Percentiles rank a stretch among this genome's conserved stretches.
phyloP scores from a whole-genome alignment of 1,284 basidiomycete genomes.

The Leccinum subrobustum region DNA sequence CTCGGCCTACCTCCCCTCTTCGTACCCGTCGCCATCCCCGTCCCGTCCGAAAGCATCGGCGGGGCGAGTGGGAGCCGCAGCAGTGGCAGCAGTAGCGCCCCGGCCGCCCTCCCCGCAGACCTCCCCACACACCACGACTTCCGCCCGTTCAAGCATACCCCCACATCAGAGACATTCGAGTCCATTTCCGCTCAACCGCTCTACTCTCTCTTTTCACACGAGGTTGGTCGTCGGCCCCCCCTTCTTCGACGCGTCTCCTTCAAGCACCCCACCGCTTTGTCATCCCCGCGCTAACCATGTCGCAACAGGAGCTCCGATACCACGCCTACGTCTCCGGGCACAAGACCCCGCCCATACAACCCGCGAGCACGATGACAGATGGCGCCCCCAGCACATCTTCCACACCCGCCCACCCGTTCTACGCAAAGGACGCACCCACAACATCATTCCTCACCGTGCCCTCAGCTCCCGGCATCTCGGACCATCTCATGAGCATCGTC shows the following conservation, averaged over 20 bases:
- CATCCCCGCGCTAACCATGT: constrained; percentile 10
- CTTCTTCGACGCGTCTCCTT: neutral
- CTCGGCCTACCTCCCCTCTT: constrained; percentile 40
- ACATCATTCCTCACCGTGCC: constrained; percentile 20
- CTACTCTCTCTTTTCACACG: constrained; percentile 36
- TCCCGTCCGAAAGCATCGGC: constrained; percentile 2
- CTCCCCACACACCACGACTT: constrained; percentile 36
- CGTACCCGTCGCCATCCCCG: constrained; percentile 30
- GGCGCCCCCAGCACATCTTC: neutral
- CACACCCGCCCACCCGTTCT: constrained; percentile 16
- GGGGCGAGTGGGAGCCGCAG: neutral
- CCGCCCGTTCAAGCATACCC: constrained; percentile 10
- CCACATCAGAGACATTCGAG: constrained; percentile 24
- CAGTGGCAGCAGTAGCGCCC: neutral
- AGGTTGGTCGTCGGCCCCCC: constrained; percentile 31
- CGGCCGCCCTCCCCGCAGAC: constrained; percentile 8
- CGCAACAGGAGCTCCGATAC: constrained; percentile 33
- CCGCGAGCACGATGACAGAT: constrained; percentile 5
- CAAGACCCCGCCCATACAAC: constrained; percentile 13
- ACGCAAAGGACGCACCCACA: constrained; percentile 23
- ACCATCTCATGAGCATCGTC: constrained; percentile 31
- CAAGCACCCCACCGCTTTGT: neutral
- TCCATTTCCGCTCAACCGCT: constrained; percentile 35
- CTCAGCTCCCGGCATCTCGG: constrained; percentile 19
- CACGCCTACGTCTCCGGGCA: constrained; percentile 30